Evolutionary conservation across 805 yeast genomes (phyloP).

Genomic region (Ogataea degrootiae): DNA sequence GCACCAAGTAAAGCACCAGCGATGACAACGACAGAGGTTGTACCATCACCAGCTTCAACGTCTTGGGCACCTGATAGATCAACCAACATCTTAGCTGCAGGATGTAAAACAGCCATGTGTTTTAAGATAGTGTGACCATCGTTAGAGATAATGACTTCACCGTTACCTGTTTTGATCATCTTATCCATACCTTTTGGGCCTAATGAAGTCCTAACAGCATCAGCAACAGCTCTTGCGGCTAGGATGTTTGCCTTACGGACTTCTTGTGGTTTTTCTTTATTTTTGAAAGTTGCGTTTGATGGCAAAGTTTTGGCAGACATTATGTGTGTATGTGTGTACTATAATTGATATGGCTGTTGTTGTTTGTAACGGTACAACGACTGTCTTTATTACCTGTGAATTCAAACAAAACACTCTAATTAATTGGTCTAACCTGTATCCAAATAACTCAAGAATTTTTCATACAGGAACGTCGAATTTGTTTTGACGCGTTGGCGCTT

Average conservation of each 20-base stretch:
- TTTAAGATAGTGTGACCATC: constrained; percentile 97
- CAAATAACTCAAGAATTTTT: no score
- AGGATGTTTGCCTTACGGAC: constrained; percentile 83
- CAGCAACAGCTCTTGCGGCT: constrained; percentile 93
- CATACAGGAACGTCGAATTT: no score
- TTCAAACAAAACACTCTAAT: no score
- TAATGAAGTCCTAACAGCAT: constrained; percentile 88
- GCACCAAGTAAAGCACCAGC: constrained; percentile 95
- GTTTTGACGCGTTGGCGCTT: no score
- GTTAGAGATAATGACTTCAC: constrained; percentile 91
- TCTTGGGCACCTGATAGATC: constrained; percentile 98
- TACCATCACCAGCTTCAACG: constrained; percentile 99
- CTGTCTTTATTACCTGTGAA: no score
- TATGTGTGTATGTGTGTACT: not conserved
- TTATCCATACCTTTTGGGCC: constrained; percentile 99
- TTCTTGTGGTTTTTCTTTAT: constrained; percentile 93
- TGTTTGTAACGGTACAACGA: no score
- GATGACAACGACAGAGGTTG: constrained; percentile 93
- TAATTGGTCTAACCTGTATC: no score
- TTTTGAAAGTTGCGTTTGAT: constrained; percentile 84
- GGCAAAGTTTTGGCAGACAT: constrained; percentile 32
- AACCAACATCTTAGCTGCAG: constrained; percentile 96
- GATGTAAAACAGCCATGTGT: constrained; percentile 98
- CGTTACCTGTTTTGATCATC: constrained; percentile 91
- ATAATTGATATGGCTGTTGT: not conserved